These are phyloP conservation scores for Micromonas commoda DNA, from an alignment of 139 green algal species.

Conservation along the genomic window DNA sequence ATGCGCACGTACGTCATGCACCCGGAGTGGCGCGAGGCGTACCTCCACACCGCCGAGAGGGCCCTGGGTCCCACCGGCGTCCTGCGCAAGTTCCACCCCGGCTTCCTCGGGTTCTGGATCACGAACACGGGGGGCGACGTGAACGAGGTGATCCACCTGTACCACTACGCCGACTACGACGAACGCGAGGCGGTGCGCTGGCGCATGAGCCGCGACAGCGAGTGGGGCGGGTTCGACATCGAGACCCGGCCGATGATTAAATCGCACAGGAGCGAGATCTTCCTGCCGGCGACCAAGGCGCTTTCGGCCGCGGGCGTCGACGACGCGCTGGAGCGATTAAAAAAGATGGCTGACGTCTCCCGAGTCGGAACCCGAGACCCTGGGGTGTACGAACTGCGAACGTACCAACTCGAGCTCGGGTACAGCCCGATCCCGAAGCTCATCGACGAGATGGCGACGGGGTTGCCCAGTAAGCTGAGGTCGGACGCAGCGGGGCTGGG, in stretches of 20 bases:
- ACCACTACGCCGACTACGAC: conserved; percentile 28
- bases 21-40: not conserved
- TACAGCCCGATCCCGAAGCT: conserved; percentile 33
- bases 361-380: not conserved
- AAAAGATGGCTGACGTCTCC: not conserved
- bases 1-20: not conserved
- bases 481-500: conserved; percentile 7
- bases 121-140: conserved; percentile 18
- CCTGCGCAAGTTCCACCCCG: not conserved
- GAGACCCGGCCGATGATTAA: not conserved
- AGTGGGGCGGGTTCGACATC: conserved; percentile 14
- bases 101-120: conserved; percentile 24
- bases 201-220: not conserved
- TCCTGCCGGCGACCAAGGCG: not conserved
- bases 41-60: too few species aligned
- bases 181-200: conserved; percentile 18
- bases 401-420: conserved; percentile 31
- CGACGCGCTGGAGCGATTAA: too few species aligned
- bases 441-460: conserved; percentile 8
- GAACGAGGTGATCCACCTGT: conserved; percentile 29
- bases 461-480: conserved; percentile 29
- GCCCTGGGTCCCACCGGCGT: too few species aligned
- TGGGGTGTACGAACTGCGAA: conserved; percentile 24
- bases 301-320: not conserved
- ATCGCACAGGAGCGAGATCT: conserved; percentile 9